Percentiles rank a stretch among this genome's conserved stretches.
phyloP scores from a whole-genome alignment of 495 filamentous ascomycete genomes.

The Physcia stellaris region DNA sequence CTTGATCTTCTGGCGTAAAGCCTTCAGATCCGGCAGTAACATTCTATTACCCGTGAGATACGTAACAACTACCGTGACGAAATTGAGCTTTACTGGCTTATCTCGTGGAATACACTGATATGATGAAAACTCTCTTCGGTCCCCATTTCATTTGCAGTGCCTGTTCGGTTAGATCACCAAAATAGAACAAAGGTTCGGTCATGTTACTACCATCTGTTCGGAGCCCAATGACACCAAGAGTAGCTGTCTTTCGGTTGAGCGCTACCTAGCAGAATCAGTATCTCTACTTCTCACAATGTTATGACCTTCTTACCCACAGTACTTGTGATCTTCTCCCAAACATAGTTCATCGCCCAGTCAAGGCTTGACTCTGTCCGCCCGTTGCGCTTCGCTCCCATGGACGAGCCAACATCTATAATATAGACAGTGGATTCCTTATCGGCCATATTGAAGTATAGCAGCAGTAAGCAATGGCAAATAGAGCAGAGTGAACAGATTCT shows the following conservation, averaged over 20 bases:
- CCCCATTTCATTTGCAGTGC: conserved; percentile 53
- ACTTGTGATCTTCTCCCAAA: conserved; percentile 89
- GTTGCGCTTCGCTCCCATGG: conserved; percentile 64
- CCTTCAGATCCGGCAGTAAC: conserved; percentile 53
- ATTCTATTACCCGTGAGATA: too few species aligned
- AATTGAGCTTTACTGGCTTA: conserved; percentile 58
- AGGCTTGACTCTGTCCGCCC: conserved; percentile 72
- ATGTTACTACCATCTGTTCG: conserved; percentile 50
- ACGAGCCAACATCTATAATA: conserved; percentile 70
- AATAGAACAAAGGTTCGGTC: conserved; percentile 3
- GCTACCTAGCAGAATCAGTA: conserved; percentile 41
- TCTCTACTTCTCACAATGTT: background rate
- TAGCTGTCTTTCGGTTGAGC: conserved; percentile 69
- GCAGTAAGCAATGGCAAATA: too few species aligned
- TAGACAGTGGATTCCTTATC: conserved; percentile 91
- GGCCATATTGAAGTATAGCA: conserved; percentile 48
- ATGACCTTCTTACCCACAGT: too few species aligned
- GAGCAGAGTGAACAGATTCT: too few species aligned
- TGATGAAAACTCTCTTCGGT: conserved; percentile 56
- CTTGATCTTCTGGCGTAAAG: conserved; percentile 45
- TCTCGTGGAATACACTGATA: conserved; percentile 58
- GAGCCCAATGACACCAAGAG: conserved; percentile 68
- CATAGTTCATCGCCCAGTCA: conserved; percentile 80
- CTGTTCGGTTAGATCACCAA: conserved; percentile 22
- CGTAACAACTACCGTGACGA: too few species aligned